Percentiles rank a stretch among this genome's conserved stretches.
Evolutionary conservation across 2,329 filamentous ascomycete species (phyloP).

Genomic region (Rhinocladiella mackenziei): DNA sequence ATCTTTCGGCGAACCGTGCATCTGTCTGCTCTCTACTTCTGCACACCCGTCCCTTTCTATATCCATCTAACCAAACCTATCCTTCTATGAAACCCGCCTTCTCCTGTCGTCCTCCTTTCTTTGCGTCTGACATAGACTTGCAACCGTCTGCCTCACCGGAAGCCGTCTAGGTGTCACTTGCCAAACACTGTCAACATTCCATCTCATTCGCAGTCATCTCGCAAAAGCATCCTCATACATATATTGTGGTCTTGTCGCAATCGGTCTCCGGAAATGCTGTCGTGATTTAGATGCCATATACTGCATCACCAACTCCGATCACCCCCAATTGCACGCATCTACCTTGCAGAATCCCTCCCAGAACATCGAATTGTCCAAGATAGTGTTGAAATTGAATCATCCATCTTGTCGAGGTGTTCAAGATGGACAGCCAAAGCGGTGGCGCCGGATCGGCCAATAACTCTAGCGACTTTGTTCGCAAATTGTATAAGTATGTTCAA

Average conservation of each 20-base stretch:
- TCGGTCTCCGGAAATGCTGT: constrained; percentile 13
- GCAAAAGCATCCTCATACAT: not conserved
- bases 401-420: not conserved
- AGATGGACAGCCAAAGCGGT: constrained; percentile 29
- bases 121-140: too few species aligned
- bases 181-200: constrained; percentile 13
- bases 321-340: not conserved
- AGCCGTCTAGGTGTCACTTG: too few species aligned
- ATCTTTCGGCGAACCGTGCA: too few species aligned
- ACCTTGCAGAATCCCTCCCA: not conserved
- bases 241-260: too few species aligned
- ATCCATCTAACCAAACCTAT: too few species aligned
- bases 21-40: too few species aligned
- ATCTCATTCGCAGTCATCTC: not conserved
- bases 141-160: too few species aligned
- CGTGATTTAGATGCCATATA: constrained; percentile 12
- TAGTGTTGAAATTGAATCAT: not conserved
- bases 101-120: too few species aligned
- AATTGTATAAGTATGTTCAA: constrained; percentile 83
- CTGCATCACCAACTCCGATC: constrained; percentile 16
- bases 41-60: too few species aligned
- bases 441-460: constrained; percentile 59
- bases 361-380: not conserved
- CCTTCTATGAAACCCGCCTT: too few species aligned
- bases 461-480: constrained; percentile 97